Base-by-base conservation (phyloP, 768 basidiomycete species). In the Macrolepiota fuliginosa region DNA sequence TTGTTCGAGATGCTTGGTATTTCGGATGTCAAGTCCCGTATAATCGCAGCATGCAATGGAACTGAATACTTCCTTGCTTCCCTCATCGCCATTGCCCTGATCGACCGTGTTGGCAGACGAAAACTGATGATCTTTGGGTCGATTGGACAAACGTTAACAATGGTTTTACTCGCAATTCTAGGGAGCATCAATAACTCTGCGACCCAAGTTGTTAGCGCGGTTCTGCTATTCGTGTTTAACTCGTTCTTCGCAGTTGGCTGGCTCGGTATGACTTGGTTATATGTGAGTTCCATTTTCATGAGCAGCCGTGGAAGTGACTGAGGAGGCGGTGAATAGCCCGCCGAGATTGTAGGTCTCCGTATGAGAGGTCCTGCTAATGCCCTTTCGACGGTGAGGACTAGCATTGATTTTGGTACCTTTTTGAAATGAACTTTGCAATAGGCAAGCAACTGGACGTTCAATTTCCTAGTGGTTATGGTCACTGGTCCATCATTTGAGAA, bases 41-140 rank as follows among this genome's bases (percentile, higher is more conserved):
- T 88, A 55, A 82, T 87, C 61, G 81, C 85, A 17, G 85, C 88
- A 51, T 85, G 83, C 58, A 89, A 88, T 64, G 86, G 85, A 64
- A 87, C 89, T 46, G 87, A 90, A 76, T 87, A 89, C 65, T 85
- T 86, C 65, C 78, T 89, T 59, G 87, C 88, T 58, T 91, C 89
- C 36, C 79, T 90, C 32, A 73, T 89, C 62, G 89, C 88, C 17
- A 88, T 92, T 69, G 81, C 78, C 68, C 78, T 88, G 63, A 86
- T 92, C 62, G 91, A 92, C 67, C 81, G 83, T 27, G 79, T 90
- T 64, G 91, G 90, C 55, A 83, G 91, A 61, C 83, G 91, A 57
- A 83, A 82, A 61, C 77, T 92, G 42, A 88, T 92, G 77, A 75
- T 92, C 64, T 85, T 84, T 65, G 87, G 91, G 50, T 85, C 90